These are phyloP conservation scores for Psophocarpus tetragonolobus DNA, from an alignment of 306 rosid genomes.

Conservation along the genomic window DNA sequence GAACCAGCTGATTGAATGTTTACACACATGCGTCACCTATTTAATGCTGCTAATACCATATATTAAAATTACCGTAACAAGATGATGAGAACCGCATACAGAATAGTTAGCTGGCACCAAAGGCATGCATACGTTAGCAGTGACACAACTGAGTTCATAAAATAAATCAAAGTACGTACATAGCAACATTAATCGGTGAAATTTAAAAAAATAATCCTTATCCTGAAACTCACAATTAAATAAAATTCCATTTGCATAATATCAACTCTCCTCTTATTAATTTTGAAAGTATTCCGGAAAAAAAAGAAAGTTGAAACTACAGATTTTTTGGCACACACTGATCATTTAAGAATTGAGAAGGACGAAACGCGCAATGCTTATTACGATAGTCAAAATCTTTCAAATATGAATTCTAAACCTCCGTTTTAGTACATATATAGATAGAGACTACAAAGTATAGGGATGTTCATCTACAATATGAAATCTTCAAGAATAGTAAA, in stretches of 20 bases:
- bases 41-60: background rate
- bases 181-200: background rate
- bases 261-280: background rate
- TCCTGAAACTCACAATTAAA: background rate
- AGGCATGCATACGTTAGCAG: slow-evolving; percentile 30
- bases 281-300: no score
- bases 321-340: background rate
- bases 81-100: background rate
- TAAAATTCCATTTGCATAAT: background rate
- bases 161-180: background rate
- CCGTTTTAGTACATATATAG: background rate
- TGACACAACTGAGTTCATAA: slow-evolving; percentile 26
- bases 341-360: background rate
- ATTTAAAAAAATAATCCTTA: background rate
- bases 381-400: background rate
- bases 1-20: background rate
- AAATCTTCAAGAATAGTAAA: background rate
- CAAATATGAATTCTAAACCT: background rate
- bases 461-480: background rate
- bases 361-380: background rate
- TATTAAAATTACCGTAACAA: background rate
- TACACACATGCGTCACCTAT: background rate
- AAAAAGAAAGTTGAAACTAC: no score
- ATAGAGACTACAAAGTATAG: background rate
- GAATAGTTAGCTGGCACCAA: slow-evolving; percentile 9